Percentiles rank a stretch among this genome's conserved stretches.
Conservation (phyloP, 176 grass and related monocot genomes). For the Themeda triandra region DNA sequence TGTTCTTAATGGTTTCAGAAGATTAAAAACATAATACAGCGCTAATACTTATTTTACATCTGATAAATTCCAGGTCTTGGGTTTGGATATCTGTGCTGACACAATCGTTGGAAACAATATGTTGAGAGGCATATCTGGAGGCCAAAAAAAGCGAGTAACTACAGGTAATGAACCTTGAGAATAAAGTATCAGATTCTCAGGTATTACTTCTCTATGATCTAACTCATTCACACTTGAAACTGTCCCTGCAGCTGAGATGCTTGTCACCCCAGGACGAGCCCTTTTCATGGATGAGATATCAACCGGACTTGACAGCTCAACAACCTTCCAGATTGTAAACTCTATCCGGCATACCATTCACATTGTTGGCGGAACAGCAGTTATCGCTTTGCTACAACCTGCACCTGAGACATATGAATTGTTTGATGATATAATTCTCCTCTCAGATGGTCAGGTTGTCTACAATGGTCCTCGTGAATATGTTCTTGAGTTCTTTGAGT, state of each 20-base stretch:
- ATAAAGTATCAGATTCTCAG: neutral
- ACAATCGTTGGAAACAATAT: constrained; percentile 78
- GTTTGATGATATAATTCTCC: constrained; percentile 87
- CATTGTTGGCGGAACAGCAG: constrained; percentile 58
- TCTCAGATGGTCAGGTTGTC: constrained; percentile 72
- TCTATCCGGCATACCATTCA: constrained; percentile 63
- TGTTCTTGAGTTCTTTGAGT: constrained; percentile 77
- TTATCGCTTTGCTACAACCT: constrained; percentile 77
- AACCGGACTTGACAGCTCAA: constrained; percentile 84
- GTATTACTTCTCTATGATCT: neutral
- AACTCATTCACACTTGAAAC: constrained; percentile 14
- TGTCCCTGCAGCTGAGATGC: constrained; percentile 62
- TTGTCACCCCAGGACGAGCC: constrained; percentile 72
- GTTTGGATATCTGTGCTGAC: constrained; percentile 78
- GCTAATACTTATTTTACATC: constrained; percentile 4
- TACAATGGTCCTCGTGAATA: constrained; percentile 75
- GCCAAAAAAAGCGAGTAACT: constrained; percentile 88
- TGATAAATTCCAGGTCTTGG: constrained; percentile 49
- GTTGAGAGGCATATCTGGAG: constrained; percentile 81
- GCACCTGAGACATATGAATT: constrained; percentile 81
- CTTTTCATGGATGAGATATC: constrained; percentile 97
- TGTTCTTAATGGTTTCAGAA: neutral
- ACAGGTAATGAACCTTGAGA: constrained; percentile 53
- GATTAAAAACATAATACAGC: neutral
- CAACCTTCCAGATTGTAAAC: constrained; percentile 80